Percentiles rank a stretch among this genome's conserved stretches.
Evolutionary conservation across 1,139 yeast species (phyloP).

Genomic region (Saccharomyces hybrid): DNA sequence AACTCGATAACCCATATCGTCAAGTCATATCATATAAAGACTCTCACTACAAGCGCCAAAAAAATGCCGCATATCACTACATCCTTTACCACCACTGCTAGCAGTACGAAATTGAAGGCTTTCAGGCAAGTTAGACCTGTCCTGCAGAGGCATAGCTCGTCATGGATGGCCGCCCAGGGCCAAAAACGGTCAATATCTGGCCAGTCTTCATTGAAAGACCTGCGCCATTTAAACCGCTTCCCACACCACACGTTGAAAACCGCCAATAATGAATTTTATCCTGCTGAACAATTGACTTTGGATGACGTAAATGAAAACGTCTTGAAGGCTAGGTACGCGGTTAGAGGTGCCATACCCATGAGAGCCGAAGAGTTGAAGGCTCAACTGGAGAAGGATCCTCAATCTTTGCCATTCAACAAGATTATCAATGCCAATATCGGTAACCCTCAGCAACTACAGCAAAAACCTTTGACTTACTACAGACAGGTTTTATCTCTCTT

Average conservation of each 20-base stretch:
- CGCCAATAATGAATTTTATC: constrained; percentile 13
- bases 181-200: neutral
- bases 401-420: constrained; percentile 62
- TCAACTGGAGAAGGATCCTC: constrained; percentile 45
- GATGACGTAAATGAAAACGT: constrained; percentile 65
- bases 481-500: constrained; percentile 79
- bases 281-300: constrained; percentile 32
- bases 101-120: neutral
- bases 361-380: constrained; percentile 77
- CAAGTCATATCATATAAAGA: neutral
- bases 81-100: neutral
- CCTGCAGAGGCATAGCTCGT: neutral
- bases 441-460: constrained; percentile 94
- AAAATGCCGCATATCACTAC: neutral
- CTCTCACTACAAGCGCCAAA: neutral
- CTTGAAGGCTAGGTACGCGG: constrained; percentile 86
- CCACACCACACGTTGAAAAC: constrained; percentile 6
- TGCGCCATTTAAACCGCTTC: neutral
- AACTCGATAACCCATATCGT: neutral
- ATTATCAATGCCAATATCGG: constrained; percentile 92
- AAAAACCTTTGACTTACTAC: constrained; percentile 89
- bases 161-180: neutral
- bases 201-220: neutral
- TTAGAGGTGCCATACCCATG: constrained; percentile 87
- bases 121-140: neutral